Percentiles rank a stretch among this genome's conserved stretches.
Evolutionary conservation across 1,139 yeast species (phyloP).

Genomic region (Scheffersomyces parashehatae): DNA sequence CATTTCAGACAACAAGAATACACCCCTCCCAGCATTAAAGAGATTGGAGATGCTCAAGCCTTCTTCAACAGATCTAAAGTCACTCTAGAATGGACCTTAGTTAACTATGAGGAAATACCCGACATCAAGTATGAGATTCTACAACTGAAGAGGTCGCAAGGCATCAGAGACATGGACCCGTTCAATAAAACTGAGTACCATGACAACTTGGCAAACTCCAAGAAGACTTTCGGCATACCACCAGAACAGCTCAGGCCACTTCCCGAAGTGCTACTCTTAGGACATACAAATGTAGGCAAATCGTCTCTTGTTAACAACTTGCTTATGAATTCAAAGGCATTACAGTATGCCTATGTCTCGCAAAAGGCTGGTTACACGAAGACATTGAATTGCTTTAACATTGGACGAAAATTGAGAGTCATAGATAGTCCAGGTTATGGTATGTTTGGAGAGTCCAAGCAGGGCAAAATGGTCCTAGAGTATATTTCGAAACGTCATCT

Average conservation of each 20-base stretch:
- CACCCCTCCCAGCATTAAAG: conserved; percentile 12
- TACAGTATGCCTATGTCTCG: conserved; percentile 55
- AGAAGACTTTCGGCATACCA: conserved; percentile 30
- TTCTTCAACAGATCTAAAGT: conserved; percentile 49
- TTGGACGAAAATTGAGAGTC: conserved; percentile 61
- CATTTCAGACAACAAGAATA: conserved; percentile 21
- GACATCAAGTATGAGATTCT: conserved; percentile 47
- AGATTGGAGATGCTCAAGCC: conserved; percentile 15
- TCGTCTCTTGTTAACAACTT: conserved; percentile 69
- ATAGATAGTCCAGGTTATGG: conserved; percentile 93
- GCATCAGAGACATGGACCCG: conserved; percentile 18
- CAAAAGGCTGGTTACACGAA: conserved; percentile 74
- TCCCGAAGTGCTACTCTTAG: conserved; percentile 75
- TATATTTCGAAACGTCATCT: conserved; percentile 57
- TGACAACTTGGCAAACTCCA: conserved; percentile 15
- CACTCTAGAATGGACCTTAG: conserved; percentile 61
- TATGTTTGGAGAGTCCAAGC: conserved; percentile 54
- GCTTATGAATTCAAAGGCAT: conserved; percentile 30
- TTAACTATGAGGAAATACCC: conserved; percentile 54
- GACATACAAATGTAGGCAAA: conserved; percentile 84
- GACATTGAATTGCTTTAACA: conserved; percentile 70
- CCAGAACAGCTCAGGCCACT: conserved; percentile 30
- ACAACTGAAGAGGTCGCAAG: conserved; percentile 18
- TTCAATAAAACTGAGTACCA: conserved; percentile 20
- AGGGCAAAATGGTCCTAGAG: conserved; percentile 67